Percentiles rank a stretch among this genome's conserved stretches.
These are phyloP conservation scores for Suillus spraguei DNA, from an alignment of 768 basidiomycete genomes.

Conservation along the genomic window DNA sequence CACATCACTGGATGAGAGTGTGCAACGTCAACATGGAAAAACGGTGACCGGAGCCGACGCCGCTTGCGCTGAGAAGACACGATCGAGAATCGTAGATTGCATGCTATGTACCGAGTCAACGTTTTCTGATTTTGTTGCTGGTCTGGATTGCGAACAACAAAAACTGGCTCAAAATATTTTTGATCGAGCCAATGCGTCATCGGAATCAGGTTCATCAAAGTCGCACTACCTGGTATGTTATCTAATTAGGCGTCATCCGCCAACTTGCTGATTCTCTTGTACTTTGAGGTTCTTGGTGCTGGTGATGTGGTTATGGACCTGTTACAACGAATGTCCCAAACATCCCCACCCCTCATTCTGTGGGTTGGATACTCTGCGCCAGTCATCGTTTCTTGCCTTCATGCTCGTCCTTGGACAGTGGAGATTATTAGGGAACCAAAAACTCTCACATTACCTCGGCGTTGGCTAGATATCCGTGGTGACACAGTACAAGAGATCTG, in stretches of 20 bases:
- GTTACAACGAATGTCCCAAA: slow-evolving; percentile 46
- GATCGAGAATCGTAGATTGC: slow-evolving; percentile 35
- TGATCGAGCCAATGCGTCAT: slow-evolving; percentile 17
- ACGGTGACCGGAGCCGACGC: slow-evolving; percentile 44
- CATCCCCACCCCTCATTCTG: slow-evolving; percentile 56
- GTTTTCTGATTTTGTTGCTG: slow-evolving; percentile 23
- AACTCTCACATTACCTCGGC: slow-evolving; percentile 59
- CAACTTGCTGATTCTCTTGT: slow-evolving; percentile 17
- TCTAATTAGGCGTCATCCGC: slow-evolving; percentile 1
- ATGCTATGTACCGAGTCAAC: slow-evolving; percentile 29
- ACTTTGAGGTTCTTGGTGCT: slow-evolving; percentile 16
- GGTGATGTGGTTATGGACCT: slow-evolving; percentile 32
- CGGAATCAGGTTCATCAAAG: slow-evolving; percentile 32
- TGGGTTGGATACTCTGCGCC: slow-evolving; percentile 67
- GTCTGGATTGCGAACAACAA: slow-evolving; percentile 24
- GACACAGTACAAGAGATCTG: slow-evolving; percentile 60
- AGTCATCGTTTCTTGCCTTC: slow-evolving; percentile 57
- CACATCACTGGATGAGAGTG: background rate
- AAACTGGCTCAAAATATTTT: slow-evolving; percentile 22
- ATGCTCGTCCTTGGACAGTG: slow-evolving; percentile 59
- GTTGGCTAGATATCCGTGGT: slow-evolving; percentile 80
- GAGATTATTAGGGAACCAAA: slow-evolving; percentile 43
- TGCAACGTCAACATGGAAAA: slow-evolving; percentile 52
- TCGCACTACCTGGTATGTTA: slow-evolving; percentile 34
- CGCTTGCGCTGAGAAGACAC: slow-evolving; percentile 45